A percentile compares a stretch with the other conserved stretches of the same genome.
phyloP scores from a whole-genome alignment of 495 filamentous ascomycete species.

The Arthonia radiata region DNA sequence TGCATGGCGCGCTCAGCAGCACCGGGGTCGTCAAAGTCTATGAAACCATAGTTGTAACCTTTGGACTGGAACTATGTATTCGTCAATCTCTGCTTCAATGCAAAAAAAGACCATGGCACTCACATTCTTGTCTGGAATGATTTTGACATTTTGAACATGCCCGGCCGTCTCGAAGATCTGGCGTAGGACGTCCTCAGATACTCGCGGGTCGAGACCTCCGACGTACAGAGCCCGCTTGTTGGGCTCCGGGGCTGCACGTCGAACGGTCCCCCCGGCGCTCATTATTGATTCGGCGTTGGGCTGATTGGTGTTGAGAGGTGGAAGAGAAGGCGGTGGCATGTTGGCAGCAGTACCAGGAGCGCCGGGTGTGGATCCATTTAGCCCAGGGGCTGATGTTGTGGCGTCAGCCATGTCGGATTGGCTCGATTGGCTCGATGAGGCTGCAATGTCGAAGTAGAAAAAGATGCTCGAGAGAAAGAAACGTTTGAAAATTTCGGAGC shows the following conservation, averaged over 20 bases:
- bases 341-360: too few species aligned
- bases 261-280: slow-evolving; percentile 49
- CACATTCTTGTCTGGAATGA: slow-evolving; percentile 97
- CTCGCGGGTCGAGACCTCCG: slow-evolving; percentile 78
- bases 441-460: too few species aligned
- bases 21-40: slow-evolving; percentile 95
- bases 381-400: too few species aligned
- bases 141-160: slow-evolving; percentile 95
- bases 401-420: too few species aligned
- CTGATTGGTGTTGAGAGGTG: too few species aligned
- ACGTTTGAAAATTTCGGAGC: too few species aligned
- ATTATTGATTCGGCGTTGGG: slow-evolving; percentile 31
- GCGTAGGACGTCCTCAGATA: slow-evolving; percentile 86
- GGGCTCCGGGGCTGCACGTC: slow-evolving; percentile 85
- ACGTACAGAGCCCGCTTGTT: slow-evolving; percentile 98
- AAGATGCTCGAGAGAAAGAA: too few species aligned
- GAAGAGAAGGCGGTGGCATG: too few species aligned
- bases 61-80: slow-evolving; percentile 47
- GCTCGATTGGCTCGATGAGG: too few species aligned
- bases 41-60: slow-evolving; percentile 97
- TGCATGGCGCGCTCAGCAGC: slow-evolving; percentile 92
- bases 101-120: slow-evolving; percentile 17
- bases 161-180: slow-evolving; percentile 98
- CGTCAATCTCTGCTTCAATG: slow-evolving; percentile 1
- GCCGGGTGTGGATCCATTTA: too few species aligned